phyloP scores from a whole-genome alignment of 306 rosid species.

The Echinosophora koreensis region DNA sequence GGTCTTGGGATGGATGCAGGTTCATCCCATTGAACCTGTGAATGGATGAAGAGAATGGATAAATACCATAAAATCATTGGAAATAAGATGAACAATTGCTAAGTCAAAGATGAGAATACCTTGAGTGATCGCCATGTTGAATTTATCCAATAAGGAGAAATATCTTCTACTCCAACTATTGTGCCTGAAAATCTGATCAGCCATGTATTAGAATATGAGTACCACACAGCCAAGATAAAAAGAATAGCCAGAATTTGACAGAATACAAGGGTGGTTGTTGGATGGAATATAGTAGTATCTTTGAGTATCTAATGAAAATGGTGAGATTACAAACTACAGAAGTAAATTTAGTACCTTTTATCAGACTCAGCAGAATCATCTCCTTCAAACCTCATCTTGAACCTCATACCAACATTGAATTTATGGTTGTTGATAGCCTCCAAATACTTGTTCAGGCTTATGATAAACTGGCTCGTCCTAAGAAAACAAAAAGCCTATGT shows the following conservation, averaged over 20 bases:
- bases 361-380: conserved; percentile 92
- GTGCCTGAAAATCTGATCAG: conserved; percentile 90
- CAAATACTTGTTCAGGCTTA: conserved; percentile 73
- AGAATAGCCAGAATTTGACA: not conserved
- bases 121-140: conserved; percentile 90
- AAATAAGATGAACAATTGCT: conserved; percentile 11
- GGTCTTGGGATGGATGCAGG: conserved; percentile 81
- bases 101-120: conserved; percentile 54
- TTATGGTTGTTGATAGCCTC: conserved; percentile 64
- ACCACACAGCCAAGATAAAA: not conserved
- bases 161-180: conserved; percentile 79
- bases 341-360: conserved; percentile 69
- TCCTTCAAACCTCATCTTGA: conserved; percentile 88
- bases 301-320: conserved; percentile 30
- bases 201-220: conserved; percentile 28
- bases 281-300: not conserved
- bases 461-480: conserved; percentile 85
- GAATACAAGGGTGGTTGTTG: not conserved
- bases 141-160: conserved; percentile 76
- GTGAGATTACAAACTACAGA: conserved; percentile 8
- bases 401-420: conserved; percentile 77
- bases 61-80: conserved; percentile 4
- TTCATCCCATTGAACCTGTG: conserved; percentile 98
- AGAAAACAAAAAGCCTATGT: conserved; percentile 37
- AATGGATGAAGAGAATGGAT: conserved; percentile 39